A percentile compares a stretch with the other conserved stretches of the same genome.
These are phyloP conservation scores for Capillidium rhysosporum DNA, from an alignment of 371 early-diverging fungal genomes.

Conservation along the genomic window DNA sequence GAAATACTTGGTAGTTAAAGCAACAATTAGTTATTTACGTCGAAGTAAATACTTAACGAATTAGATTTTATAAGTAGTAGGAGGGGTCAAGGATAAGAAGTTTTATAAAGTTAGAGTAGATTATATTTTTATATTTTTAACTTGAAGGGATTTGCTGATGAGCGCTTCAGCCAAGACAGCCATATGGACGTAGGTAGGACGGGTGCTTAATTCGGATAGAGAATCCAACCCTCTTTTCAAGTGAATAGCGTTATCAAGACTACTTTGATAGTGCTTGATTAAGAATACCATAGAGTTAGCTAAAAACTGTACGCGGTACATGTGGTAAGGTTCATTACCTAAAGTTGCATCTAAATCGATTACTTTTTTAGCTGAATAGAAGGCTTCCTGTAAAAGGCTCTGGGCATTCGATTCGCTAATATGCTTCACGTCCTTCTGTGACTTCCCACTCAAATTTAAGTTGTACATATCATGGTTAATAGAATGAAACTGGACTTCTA, in stretches of 20 bases:
- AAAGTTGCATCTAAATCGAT: background rate
- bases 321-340: background rate
- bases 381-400: background rate
- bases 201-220: background rate
- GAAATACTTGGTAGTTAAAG: no score
- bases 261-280: background rate
- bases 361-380: background rate
- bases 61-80: no score
- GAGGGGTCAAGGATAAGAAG: slow-evolving; percentile 2
- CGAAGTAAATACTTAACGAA: no score
- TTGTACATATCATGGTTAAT: background rate
- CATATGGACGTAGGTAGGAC: background rate
- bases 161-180: background rate
- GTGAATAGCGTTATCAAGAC: background rate
- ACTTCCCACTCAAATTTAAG: background rate
- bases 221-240: background rate
- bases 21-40: no score
- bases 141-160: background rate
- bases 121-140: background rate
- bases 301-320: slow-evolving; percentile 3
- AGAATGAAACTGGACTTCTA: slow-evolving; percentile 1
- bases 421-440: background rate
- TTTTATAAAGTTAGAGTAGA: no score
- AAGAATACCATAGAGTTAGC: slow-evolving; percentile 3
- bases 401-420: background rate